Evolutionary conservation across 148 eudicot species (phyloP), one percentile per base, ranked within the genome.

Genomic region (Chenopodium berlandieri): DNA sequence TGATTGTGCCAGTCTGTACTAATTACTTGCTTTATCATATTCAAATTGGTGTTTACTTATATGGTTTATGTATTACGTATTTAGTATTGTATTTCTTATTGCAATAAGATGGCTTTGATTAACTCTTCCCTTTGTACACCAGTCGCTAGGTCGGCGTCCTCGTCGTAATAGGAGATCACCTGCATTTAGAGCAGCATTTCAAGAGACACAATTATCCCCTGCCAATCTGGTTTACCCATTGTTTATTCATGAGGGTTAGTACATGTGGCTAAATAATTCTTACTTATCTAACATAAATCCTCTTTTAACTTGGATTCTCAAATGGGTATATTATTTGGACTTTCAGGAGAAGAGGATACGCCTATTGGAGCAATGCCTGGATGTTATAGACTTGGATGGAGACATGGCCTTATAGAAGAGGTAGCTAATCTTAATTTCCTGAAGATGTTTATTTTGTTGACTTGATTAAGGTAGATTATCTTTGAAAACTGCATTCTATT

Each of bases 361-460:
- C 99, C 98, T 34, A 96, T 96, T 79, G 98, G 95, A 58, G 98
- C 99, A 60, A 96, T 96, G 99, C 99, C 99, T 46, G 99, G 99
- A 17, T 96, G 99, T 69, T 96, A 90, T 81, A 91, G 99, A 85
- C 95, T 96, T 70, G 98, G 98, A 20, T 94, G 99, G 99, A 89
- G 97, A 81, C 99, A 96, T 86, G 98, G 99, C 76, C 98, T 96
- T 83, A 66, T 96, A n/a, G 97, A 95, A 86, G 92, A 95, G 97
- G 99, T 95, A 77, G 40, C 75, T 84, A 16, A 9, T 76, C 69
- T 32, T 65, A 32, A n/a, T n/a, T 4, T 68, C 3, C 58, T 23
- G 40, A 12, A 64, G 72, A 44, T 10, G 8, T 44, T 2, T 74
- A 50, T 17, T 62, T 13, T 27, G 2, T 19, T 22, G 40, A 40